A percentile compares a stretch with the other conserved stretches of the same genome.
These are phyloP conservation scores for Reticulascus tulasneorum DNA, from an alignment of 2,329 filamentous ascomycete genomes.

Conservation along the genomic window DNA sequence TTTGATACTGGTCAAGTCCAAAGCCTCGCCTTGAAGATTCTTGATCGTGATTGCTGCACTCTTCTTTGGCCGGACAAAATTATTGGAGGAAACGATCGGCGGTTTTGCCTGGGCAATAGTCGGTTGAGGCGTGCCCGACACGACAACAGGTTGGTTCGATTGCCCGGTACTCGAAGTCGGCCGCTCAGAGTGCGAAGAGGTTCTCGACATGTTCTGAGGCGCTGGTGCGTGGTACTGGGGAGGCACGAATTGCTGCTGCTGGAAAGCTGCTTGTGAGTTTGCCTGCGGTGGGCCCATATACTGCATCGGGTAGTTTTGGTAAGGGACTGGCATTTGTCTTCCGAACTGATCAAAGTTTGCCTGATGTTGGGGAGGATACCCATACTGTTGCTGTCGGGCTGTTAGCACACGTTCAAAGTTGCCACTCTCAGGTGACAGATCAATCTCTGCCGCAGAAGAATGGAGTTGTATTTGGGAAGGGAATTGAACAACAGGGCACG, in stretches of 20 bases:
- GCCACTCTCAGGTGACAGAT: slow-evolving; percentile 66
- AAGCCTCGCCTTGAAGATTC: slow-evolving; percentile 72
- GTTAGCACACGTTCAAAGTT: slow-evolving; percentile 74
- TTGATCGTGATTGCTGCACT: slow-evolving; percentile 80
- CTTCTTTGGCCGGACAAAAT: slow-evolving; percentile 55
- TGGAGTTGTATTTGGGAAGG: slow-evolving; percentile 17
- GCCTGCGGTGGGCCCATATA: slow-evolving; percentile 44
- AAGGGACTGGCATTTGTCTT: slow-evolving; percentile 33
- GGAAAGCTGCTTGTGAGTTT: slow-evolving; percentile 48
- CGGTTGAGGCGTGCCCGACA: slow-evolving; percentile 59
- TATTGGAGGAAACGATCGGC: slow-evolving; percentile 37
- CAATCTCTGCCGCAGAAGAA: slow-evolving; percentile 29
- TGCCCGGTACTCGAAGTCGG: slow-evolving; percentile 64
- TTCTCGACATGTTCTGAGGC: slow-evolving; percentile 72
- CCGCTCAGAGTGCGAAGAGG: slow-evolving; percentile 70
- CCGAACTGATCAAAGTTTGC: slow-evolving; percentile 37
- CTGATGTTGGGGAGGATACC: slow-evolving; percentile 44
- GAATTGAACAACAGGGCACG: slow-evolving; percentile 24
- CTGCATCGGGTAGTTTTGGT: slow-evolving; percentile 40
- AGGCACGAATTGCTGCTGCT: slow-evolving; percentile 37
- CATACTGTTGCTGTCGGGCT: slow-evolving; percentile 62
- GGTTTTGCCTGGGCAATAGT: slow-evolving; percentile 54
- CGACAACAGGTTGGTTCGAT: slow-evolving; percentile 51
- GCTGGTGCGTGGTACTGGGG: slow-evolving; percentile 32
- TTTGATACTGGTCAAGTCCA: slow-evolving; percentile 64